Conservation (phyloP, 129 eudicot genomes). For the Pulicaria dysenterica region DNA sequence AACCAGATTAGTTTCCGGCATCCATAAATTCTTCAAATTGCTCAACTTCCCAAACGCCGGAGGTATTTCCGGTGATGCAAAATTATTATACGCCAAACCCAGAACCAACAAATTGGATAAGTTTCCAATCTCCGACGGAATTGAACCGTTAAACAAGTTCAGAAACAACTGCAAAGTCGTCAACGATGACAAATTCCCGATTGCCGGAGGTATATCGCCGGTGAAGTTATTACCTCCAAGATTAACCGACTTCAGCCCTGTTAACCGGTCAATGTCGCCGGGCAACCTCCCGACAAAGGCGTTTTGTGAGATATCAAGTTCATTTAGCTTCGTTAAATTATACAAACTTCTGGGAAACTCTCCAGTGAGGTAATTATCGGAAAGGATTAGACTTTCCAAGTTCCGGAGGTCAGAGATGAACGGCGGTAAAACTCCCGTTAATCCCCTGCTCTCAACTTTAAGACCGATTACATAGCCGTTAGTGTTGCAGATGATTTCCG, state of each 20-base stretch:
- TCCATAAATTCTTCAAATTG: slow-evolving; percentile 51
- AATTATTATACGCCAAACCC: slow-evolving; percentile 56
- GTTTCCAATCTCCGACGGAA: slow-evolving; percentile 72
- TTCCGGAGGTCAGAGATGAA: slow-evolving; percentile 54
- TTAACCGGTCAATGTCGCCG: slow-evolving; percentile 50
- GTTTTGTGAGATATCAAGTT: slow-evolving; percentile 58
- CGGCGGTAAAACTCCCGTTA: slow-evolving; percentile 47
- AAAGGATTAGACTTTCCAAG: slow-evolving; percentile 40
- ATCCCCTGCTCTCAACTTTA: slow-evolving; percentile 11
- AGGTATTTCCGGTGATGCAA: slow-evolving; percentile 56
- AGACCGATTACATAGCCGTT: slow-evolving; percentile 49
- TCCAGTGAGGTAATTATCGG: slow-evolving; percentile 52
- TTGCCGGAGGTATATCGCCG: slow-evolving; percentile 74
- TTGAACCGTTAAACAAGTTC: slow-evolving; percentile 69
- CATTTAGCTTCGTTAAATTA: slow-evolving; percentile 51
- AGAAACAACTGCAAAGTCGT: slow-evolving; percentile 34
- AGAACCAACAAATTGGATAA: slow-evolving; percentile 42
- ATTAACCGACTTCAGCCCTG: slow-evolving; percentile 40
- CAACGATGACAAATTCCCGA: slow-evolving; percentile 54
- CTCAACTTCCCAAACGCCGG: slow-evolving; percentile 65
- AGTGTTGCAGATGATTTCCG: slow-evolving; percentile 54
- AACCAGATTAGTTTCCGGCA: slow-evolving; percentile 43
- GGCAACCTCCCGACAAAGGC: slow-evolving; percentile 61
- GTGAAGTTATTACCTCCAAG: slow-evolving; percentile 75
- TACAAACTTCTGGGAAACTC: slow-evolving; percentile 60